phyloP scores from a whole-genome alignment of 306 rosid species.

The Pyrus communis region DNA sequence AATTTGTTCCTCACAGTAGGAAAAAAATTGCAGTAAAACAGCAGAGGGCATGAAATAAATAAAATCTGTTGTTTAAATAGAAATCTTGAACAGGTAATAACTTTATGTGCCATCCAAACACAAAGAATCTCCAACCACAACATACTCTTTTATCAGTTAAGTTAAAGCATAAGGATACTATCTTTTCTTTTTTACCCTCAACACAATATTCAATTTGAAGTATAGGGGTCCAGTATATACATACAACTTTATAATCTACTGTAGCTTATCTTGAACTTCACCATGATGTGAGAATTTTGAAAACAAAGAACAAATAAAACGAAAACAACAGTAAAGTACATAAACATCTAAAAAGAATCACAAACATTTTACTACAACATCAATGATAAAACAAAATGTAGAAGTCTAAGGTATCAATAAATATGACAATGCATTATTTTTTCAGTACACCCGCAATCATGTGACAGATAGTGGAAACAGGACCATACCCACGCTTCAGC shows the following conservation, averaged over 20 bases:
- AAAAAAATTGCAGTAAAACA: not conserved
- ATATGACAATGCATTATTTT: not conserved
- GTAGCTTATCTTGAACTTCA: not conserved
- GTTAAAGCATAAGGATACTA: not conserved
- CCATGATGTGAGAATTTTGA: not conserved
- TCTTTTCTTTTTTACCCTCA: not conserved
- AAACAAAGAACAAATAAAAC: not conserved
- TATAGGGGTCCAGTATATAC: not conserved
- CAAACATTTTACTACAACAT: not conserved
- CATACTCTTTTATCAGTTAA: not conserved
- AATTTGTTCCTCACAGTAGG: not conserved
- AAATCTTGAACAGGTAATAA: not conserved
- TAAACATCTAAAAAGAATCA: not conserved
- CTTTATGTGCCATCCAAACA: not conserved
- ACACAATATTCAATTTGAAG: not conserved
- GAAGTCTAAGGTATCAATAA: not conserved
- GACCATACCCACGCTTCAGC: conserved; percentile 31
- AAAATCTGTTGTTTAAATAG: too few species aligned
- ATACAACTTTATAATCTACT: not conserved
- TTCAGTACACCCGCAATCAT: not conserved
- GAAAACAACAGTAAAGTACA: not conserved
- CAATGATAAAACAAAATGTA: not conserved
- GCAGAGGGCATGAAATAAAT: not conserved
- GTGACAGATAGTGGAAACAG: not conserved
- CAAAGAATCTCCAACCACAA: not conserved